phyloP scores from a whole-genome alignment of 2,329 filamentous ascomycete species.

The Colletotrichum neosansevieriae region DNA sequence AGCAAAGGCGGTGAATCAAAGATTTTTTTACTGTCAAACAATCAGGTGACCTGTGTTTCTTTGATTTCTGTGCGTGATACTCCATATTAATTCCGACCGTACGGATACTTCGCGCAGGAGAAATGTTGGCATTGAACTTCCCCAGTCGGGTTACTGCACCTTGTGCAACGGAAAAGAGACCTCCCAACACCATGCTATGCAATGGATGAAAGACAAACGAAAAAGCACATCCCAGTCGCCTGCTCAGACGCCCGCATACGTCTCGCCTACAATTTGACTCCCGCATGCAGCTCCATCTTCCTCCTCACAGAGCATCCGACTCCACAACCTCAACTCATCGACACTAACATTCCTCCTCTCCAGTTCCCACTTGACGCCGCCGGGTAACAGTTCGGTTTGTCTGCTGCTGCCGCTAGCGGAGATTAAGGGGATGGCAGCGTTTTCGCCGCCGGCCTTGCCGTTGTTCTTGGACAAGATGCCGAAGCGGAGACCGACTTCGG shows the following conservation, averaged over 20 bases:
- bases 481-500: conserved; percentile 90
- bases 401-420: not conserved
- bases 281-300: conserved; percentile 41
- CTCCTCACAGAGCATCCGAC: conserved; percentile 42
- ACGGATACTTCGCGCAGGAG: too few relatives aligned
- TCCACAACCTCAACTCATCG: conserved; percentile 44
- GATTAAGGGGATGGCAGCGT: conserved; percentile 18
- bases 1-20: conserved; percentile 20
- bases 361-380: conserved; percentile 38
- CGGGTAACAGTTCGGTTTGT: conserved; percentile 5
- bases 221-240: not conserved
- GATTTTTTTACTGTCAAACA: not conserved
- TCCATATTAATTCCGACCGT: too few relatives aligned
- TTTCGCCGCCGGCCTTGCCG: conserved; percentile 21
- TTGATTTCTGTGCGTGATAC: not conserved
- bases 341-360: conserved; percentile 38
- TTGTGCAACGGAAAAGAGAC: too few relatives aligned
- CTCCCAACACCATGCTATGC: conserved; percentile 37
- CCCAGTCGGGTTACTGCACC: too few relatives aligned
- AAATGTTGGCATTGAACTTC: too few relatives aligned
- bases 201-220: conserved; percentile 10
- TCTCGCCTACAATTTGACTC: conserved; percentile 35
- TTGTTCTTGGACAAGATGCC: conserved; percentile 70
- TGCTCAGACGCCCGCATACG: conserved; percentile 37
- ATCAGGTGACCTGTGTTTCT: not conserved